phyloP scores from a whole-genome alignment of 2,329 filamentous ascomycete genomes.

The Arachnomyces sp. region DNA sequence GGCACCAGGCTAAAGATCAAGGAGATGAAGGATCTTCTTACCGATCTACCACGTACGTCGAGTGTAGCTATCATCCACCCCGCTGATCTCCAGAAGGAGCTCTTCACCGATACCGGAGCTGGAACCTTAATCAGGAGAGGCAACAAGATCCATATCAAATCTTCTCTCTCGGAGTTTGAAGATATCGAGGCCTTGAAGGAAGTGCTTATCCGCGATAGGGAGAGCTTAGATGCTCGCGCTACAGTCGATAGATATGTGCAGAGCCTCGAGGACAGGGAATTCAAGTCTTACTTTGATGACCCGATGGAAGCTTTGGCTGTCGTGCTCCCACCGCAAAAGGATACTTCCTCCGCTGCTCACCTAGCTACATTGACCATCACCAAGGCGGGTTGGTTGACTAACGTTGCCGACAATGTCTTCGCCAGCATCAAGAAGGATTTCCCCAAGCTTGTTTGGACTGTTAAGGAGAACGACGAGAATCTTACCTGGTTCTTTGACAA shows the following conservation, averaged over 20 bases:
- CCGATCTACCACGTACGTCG: slow-evolving; percentile 79
- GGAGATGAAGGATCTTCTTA: slow-evolving; percentile 90
- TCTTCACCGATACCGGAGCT: slow-evolving; percentile 92
- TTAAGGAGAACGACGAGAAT: slow-evolving; percentile 92
- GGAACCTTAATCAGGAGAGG: slow-evolving; percentile 88
- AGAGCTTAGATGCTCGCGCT: slow-evolving; percentile 71
- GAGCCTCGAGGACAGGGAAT: slow-evolving; percentile 65
- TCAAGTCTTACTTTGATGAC: slow-evolving; percentile 93
- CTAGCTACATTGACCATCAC: slow-evolving; percentile 88
- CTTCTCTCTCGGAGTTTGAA: slow-evolving; percentile 64
- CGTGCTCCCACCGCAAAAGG: slow-evolving; percentile 62
- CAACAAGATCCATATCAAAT: slow-evolving; percentile 74
- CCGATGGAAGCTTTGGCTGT: slow-evolving; percentile 87
- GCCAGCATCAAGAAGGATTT: slow-evolving; percentile 89
- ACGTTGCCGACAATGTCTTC: slow-evolving; percentile 93
- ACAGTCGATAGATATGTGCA: slow-evolving; percentile 84
- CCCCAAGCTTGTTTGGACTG: slow-evolving; percentile 89
- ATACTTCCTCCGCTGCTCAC: slow-evolving; percentile 64
- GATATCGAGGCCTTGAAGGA: slow-evolving; percentile 72
- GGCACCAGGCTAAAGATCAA: slow-evolving; percentile 95
- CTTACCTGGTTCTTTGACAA: slow-evolving; percentile 98
- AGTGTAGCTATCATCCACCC: slow-evolving; percentile 97
- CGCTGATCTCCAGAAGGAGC: slow-evolving; percentile 87
- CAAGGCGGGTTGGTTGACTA: slow-evolving; percentile 88
- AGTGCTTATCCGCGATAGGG: slow-evolving; percentile 71